Percentiles rank a stretch among this genome's conserved stretches.
Conservation (phyloP, 257 asterid species). For the Plantago elongata region DNA sequence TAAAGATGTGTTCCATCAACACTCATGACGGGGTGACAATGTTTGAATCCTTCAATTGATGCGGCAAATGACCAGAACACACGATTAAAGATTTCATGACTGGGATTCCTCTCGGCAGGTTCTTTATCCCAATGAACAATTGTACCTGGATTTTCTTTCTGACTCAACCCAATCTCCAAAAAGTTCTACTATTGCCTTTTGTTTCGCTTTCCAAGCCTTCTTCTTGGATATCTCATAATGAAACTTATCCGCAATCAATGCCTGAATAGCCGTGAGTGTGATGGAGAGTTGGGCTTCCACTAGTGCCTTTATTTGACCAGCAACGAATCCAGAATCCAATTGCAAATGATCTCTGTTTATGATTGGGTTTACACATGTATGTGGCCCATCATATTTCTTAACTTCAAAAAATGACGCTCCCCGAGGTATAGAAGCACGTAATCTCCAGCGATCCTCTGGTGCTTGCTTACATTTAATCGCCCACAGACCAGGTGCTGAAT, state of each 20-base stretch:
- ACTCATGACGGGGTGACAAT: no score
- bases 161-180: not conserved
- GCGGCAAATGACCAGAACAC: no score
- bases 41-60: no score
- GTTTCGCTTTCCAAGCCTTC: not conserved
- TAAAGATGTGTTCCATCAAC: no score
- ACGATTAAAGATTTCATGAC: no score
- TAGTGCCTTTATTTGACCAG: not conserved
- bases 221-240: not conserved
- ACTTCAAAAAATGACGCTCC: not conserved
- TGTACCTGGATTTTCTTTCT: no score
- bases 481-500: not conserved
- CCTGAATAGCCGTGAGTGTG: not conserved
- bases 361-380: not conserved
- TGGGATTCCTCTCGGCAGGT: no score
- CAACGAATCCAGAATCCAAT: not conserved
- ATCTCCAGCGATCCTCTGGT: not conserved
- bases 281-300: not conserved
- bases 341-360: not conserved
- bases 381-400: not conserved
- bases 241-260: not conserved
- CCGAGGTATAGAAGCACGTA: not conserved
- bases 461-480: not conserved
- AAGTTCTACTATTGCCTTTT: not conserved
- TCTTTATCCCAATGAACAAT: no score